Evolutionary conservation across 768 basidiomycete species (phyloP).

Genomic region (Mycena kentingensis): DNA sequence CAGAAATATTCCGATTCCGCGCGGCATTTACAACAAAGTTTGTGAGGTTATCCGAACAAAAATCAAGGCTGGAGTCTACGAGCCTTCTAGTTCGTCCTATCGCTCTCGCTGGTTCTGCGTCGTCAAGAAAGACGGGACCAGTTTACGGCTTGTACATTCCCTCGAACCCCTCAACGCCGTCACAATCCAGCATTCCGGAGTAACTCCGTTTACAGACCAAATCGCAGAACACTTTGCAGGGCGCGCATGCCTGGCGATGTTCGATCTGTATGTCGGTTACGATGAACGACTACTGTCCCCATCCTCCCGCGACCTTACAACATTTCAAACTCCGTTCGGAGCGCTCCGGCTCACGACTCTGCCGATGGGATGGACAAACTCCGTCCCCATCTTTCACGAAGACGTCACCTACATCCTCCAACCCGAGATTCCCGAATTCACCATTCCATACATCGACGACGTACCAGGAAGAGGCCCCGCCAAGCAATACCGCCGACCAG

Average conservation of each 20-base stretch:
- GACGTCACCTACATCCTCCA: constrained; percentile 28
- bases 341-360: constrained; percentile 14
- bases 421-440: constrained; percentile 24
- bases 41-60: neutral
- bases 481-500: constrained; percentile 19
- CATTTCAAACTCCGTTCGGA: constrained; percentile 17
- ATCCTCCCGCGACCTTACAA: constrained; percentile 18
- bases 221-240: constrained; percentile 23
- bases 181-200: constrained; percentile 15
- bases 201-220: constrained; percentile 15
- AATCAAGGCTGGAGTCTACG: neutral
- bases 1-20: constrained; percentile 6
- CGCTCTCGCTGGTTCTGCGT: constrained; percentile 21
- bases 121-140: constrained; percentile 20
- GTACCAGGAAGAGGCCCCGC: constrained; percentile 25
- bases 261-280: constrained; percentile 16
- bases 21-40: constrained; percentile 12
- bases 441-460: constrained; percentile 32
- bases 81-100: too few relatives aligned
- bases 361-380: constrained; percentile 25
- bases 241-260: constrained; percentile 1
- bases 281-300: constrained; percentile 5
- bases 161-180: constrained; percentile 22
- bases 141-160: constrained; percentile 18
- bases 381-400: constrained; percentile 22